A percentile compares a stretch with the other conserved stretches of the same genome.
phyloP scores from a whole-genome alignment of 2,329 filamentous ascomycete species.

The Clonostachys sp. region DNA sequence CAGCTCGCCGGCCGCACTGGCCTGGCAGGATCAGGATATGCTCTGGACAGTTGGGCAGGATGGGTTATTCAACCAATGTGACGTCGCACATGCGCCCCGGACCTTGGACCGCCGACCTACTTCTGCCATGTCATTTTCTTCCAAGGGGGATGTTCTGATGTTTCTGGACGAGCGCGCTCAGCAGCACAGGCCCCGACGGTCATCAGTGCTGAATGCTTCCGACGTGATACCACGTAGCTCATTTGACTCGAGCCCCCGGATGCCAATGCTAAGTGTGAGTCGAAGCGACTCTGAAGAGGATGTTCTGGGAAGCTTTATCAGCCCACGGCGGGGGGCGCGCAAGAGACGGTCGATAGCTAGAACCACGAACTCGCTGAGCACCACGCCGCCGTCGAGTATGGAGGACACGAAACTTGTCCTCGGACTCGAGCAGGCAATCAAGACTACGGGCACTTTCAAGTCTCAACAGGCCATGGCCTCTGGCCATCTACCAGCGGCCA shows the following conservation, averaged over 20 bases:
- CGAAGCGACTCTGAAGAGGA: slow-evolving; percentile 60
- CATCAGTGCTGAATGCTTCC: slow-evolving; percentile 27
- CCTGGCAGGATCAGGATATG: slow-evolving; percentile 62
- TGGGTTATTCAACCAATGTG: slow-evolving; percentile 59
- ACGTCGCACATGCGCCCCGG: slow-evolving; percentile 59
- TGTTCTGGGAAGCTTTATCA: slow-evolving; percentile 55
- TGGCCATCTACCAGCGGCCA: slow-evolving; percentile 48
- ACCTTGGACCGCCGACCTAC: slow-evolving; percentile 59
- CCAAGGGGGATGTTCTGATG: slow-evolving; percentile 55
- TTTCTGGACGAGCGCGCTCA: slow-evolving; percentile 55
- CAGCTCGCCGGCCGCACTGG: slow-evolving; percentile 48
- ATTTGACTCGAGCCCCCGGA: slow-evolving; percentile 22
- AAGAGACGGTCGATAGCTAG: slow-evolving; percentile 41
- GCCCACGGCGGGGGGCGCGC: slow-evolving; percentile 31
- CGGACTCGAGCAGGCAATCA: slow-evolving; percentile 53
- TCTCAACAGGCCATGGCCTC: slow-evolving; percentile 60
- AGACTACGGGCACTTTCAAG: slow-evolving; percentile 51
- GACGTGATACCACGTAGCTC: slow-evolving; percentile 43
- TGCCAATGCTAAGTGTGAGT: slow-evolving; percentile 50
- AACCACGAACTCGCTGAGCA: slow-evolving; percentile 39
- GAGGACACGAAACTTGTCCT: slow-evolving; percentile 36
- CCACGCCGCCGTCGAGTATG: slow-evolving; percentile 41
- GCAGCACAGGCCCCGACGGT: slow-evolving; percentile 31
- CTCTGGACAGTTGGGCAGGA: slow-evolving; percentile 63
- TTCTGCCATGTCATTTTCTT: slow-evolving; percentile 56